Conservation (phyloP, 1,284 basidiomycete species). For the Austroboletus niveus region DNA sequence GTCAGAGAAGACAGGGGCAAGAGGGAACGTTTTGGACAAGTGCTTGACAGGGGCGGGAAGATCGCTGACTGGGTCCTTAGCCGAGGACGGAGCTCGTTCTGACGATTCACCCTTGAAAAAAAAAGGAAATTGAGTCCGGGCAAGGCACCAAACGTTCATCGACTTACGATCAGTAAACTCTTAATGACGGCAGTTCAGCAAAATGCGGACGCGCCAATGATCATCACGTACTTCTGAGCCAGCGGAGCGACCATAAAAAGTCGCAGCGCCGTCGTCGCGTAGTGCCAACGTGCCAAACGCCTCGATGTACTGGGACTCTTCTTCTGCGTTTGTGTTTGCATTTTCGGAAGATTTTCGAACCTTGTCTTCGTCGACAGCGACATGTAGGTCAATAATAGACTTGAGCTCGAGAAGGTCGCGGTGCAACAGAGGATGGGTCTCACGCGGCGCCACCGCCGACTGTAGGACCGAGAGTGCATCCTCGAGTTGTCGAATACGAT, state of each 20-base stretch:
- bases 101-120: slow-evolving; percentile 25
- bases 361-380: slow-evolving; percentile 43
- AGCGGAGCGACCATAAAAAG: slow-evolving; percentile 64
- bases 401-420: slow-evolving; percentile 69
- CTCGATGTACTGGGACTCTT: slow-evolving; percentile 52
- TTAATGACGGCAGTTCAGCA: slow-evolving; percentile 14
- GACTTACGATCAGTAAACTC: slow-evolving; percentile 53
- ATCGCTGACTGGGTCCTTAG: slow-evolving; percentile 5
- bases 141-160: not conserved
- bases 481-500: slow-evolving; percentile 74
- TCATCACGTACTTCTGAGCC: slow-evolving; percentile 52
- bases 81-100: slow-evolving; percentile 2
- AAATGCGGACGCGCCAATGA: not conserved
- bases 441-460: slow-evolving; percentile 42
- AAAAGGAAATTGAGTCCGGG: not conserved
- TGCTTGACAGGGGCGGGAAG: slow-evolving; percentile 38
- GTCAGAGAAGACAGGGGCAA: slow-evolving; percentile 36
- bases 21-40: slow-evolving; percentile 55
- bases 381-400: slow-evolving; percentile 61
- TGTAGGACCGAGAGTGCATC: slow-evolving; percentile 66
- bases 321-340: slow-evolving; percentile 33
- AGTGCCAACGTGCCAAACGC: slow-evolving; percentile 64
- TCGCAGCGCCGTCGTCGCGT: slow-evolving; percentile 59
- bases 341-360: slow-evolving; percentile 11
- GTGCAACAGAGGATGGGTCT: slow-evolving; percentile 59